Evolutionary conservation across 495 filamentous ascomycete genomes (phyloP), one percentile per base, ranked within the genome.

Genomic region (Penicillium crystallinum): DNA sequence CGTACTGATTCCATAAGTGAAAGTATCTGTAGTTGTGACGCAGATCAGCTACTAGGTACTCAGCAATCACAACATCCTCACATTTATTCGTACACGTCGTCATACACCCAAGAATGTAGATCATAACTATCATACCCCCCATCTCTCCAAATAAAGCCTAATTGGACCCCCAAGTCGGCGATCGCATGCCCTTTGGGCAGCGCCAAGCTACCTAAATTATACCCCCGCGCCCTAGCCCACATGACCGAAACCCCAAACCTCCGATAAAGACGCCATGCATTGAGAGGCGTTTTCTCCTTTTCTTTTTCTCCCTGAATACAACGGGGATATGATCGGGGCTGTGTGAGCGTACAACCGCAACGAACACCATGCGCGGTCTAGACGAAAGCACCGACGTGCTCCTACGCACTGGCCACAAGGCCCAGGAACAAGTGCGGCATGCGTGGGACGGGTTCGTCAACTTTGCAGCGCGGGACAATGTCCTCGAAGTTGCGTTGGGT

Each of bases 401-500:
- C 1, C 12, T 62, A 8, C 59, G 59, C 1, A 57, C 68, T 11
- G 61, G 66, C 35, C 64, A 71, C 11, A 62, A 64, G n/a, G 68
- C 66, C 19, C 49, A 62, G 38, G 59, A 65, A 18, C 65, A 59
- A 41, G 59, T 73, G 12, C 70, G 63, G 36, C 70, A 73, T 49
- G 57, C 80, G 43, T 83, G 79, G 72, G 64, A 76, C 18, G 80
- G 82, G 27, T 90, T 90, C 66, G 63, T 82, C 23, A 84, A 86
- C 47, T 90, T 87, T 53, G 86, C 84, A 6, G 78, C 87, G 23
- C 78, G 83, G 41, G 86, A 87, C 49, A 90, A 90, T 53, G 84
- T 90, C 29, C 76, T 90, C 22, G 83, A 88, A 62, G 84, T 90
- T 37, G 86, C 86, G 12, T 80, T 88, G 38, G 86, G 86, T 56